Evolutionary conservation across 1,284 basidiomycete genomes (phyloP).

Genomic region (Leccinum huronense): DNA sequence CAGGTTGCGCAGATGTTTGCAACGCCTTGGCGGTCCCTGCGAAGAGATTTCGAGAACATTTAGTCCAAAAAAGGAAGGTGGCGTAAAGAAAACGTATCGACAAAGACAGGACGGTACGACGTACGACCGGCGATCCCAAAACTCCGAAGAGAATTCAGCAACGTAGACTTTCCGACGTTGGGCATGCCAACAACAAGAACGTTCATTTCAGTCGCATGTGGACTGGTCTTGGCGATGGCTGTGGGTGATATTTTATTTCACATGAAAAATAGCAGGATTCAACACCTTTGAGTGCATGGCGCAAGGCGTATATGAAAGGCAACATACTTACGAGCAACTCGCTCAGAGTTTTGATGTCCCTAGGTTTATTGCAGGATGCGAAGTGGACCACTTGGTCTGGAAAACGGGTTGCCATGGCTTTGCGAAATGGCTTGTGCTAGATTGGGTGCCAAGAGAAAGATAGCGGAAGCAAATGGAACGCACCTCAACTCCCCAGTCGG

Average conservation of each 20-base stretch:
- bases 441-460: slow-evolving; percentile 12
- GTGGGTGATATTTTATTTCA: slow-evolving; percentile 3
- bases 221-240: slow-evolving; percentile 71
- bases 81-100: background rate
- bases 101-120: slow-evolving; percentile 28
- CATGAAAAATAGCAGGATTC: slow-evolving; percentile 2
- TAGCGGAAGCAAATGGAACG: slow-evolving; percentile 26
- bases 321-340: slow-evolving; percentile 71
- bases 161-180: slow-evolving; percentile 95
- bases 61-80: slow-evolving; percentile 5
- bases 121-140: slow-evolving; percentile 85
- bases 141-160: slow-evolving; percentile 89
- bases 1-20: slow-evolving; percentile 85
- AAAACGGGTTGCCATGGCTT: slow-evolving; percentile 64
- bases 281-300: slow-evolving; percentile 5
- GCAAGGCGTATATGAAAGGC: slow-evolving; percentile 6
- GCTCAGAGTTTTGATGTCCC: slow-evolving; percentile 62
- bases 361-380: slow-evolving; percentile 65
- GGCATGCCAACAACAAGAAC: slow-evolving; percentile 97
- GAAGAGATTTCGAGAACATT: slow-evolving; percentile 3
- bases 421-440: slow-evolving; percentile 60
- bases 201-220: slow-evolving; percentile 72
- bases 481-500: slow-evolving; percentile 82
- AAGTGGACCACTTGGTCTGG: slow-evolving; percentile 67
- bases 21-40: slow-evolving; percentile 79